Evolutionary conservation across 192 early-diverging fungal genomes (phyloP).

Genomic region (Glomus cerebriforme): DNA sequence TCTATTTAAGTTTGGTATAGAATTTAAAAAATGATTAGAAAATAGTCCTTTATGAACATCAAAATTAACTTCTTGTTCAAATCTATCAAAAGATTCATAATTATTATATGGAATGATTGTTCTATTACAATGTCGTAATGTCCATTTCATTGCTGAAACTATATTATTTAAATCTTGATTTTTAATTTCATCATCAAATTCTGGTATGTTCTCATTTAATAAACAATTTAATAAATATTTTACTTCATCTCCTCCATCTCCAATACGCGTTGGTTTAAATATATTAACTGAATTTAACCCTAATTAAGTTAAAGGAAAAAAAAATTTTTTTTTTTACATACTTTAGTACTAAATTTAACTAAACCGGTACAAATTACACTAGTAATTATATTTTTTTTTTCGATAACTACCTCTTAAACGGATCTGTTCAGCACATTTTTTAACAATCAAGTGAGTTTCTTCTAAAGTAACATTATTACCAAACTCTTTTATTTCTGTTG

Average conservation of each 20-base stretch:
- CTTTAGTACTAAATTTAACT: too few species aligned
- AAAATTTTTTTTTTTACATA: too few species aligned
- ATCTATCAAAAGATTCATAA: slow-evolving; percentile 23
- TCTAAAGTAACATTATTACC: slow-evolving; percentile 19
- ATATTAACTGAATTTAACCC: slow-evolving; percentile 26
- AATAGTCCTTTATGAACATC: neutral
- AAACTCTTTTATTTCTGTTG: neutral
- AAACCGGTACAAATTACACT: too few species aligned
- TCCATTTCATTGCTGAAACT: slow-evolving; percentile 30
- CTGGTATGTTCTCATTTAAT: slow-evolving; percentile 14
- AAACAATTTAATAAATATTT: slow-evolving; percentile 19
- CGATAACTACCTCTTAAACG: neutral
- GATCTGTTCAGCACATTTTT: slow-evolving; percentile 26
- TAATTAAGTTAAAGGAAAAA: neutral
- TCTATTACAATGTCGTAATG: slow-evolving; percentile 17
- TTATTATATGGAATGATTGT: slow-evolving; percentile 20
- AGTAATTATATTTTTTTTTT: too few species aligned
- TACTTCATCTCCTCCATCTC: slow-evolving; percentile 18
- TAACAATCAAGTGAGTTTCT: slow-evolving; percentile 23
- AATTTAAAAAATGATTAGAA: slow-evolving; percentile 19
- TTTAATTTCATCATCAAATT: slow-evolving; percentile 26
- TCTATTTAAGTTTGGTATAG: slow-evolving; percentile 26
- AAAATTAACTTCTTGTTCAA: slow-evolving; percentile 13
- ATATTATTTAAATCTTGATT: slow-evolving; percentile 27
- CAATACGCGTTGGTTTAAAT: slow-evolving; percentile 29